Percentiles rank a stretch among this genome's conserved stretches.
These are phyloP conservation scores for Gossypium schwendimanii DNA, from an alignment of 441 rosid genomes.

Conservation along the genomic window DNA sequence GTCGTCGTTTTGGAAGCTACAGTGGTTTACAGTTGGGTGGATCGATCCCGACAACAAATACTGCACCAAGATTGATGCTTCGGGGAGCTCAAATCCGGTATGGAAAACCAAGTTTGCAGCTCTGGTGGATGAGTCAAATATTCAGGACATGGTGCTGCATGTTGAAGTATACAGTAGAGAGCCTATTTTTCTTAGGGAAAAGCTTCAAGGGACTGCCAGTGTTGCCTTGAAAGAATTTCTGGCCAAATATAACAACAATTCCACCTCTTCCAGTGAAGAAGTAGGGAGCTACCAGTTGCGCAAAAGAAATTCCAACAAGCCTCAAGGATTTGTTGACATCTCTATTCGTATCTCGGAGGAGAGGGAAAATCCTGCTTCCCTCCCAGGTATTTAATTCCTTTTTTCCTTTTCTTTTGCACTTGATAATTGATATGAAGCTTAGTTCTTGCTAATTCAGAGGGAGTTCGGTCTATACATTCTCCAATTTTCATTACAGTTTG, in stretches of 20 bases:
- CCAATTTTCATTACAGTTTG: not conserved
- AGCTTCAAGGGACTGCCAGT: slow-evolving; percentile 65
- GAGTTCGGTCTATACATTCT: not conserved
- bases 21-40: slow-evolving; percentile 94
- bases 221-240: slow-evolving; percentile 62
- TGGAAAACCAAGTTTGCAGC: slow-evolving; percentile 82
- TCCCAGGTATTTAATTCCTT: slow-evolving; percentile 27
- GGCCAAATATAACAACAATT: slow-evolving; percentile 36
- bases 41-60: slow-evolving; percentile 74
- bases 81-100: slow-evolving; percentile 53
- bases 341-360: slow-evolving; percentile 58
- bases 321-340: slow-evolving; percentile 71
- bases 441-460: not conserved
- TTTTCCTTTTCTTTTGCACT: not conserved
- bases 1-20: slow-evolving; percentile 68
- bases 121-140: slow-evolving; percentile 44
- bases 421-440: not conserved
- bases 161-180: slow-evolving; percentile 79
- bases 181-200: slow-evolving; percentile 78
- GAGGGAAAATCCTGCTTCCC: slow-evolving; percentile 33
- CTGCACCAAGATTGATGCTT: slow-evolving; percentile 61
- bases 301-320: slow-evolving; percentile 52
- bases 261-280: slow-evolving; percentile 41
- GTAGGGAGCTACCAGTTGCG: slow-evolving; percentile 75
- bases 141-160: slow-evolving; percentile 46